Conservation (phyloP, 306 rosid genomes). For the Casuarina equisetifolia region DNA sequence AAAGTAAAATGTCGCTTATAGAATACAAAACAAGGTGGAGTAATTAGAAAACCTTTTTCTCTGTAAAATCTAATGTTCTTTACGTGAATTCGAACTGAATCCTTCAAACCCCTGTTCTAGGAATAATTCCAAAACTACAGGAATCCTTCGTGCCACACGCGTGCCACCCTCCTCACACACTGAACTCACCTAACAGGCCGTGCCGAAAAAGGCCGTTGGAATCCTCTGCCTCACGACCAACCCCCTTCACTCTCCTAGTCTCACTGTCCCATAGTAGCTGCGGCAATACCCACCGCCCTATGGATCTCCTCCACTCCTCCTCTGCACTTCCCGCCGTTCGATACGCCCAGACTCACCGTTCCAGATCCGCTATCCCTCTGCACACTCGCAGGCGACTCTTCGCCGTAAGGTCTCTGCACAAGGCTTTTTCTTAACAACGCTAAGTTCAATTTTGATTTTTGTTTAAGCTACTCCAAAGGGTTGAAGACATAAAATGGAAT, state of each 20-base stretch:
- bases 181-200: no score
- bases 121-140: no score
- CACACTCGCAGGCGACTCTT: slow-evolving; percentile 22
- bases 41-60: no score
- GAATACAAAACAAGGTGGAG: no score
- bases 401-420: slow-evolving; percentile 44
- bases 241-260: neutral
- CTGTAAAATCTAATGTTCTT: no score
- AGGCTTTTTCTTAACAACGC: neutral
- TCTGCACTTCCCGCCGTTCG: slow-evolving; percentile 47
- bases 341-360: slow-evolving; percentile 26
- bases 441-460: neutral
- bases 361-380: slow-evolving; percentile 12
- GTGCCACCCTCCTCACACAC: no score
- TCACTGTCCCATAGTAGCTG: neutral
- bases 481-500: neutral
- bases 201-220: neutral
- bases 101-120: no score
- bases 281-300: slow-evolving; percentile 15
- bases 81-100: no score
- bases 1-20: no score
- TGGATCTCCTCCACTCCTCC: slow-evolving; percentile 43
- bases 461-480: neutral
- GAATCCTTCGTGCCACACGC: no score
- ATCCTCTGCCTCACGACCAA: neutral